Base-by-base conservation (phyloP, 139 green algal species). In the Auxenochlorella protothecoides region DNA sequence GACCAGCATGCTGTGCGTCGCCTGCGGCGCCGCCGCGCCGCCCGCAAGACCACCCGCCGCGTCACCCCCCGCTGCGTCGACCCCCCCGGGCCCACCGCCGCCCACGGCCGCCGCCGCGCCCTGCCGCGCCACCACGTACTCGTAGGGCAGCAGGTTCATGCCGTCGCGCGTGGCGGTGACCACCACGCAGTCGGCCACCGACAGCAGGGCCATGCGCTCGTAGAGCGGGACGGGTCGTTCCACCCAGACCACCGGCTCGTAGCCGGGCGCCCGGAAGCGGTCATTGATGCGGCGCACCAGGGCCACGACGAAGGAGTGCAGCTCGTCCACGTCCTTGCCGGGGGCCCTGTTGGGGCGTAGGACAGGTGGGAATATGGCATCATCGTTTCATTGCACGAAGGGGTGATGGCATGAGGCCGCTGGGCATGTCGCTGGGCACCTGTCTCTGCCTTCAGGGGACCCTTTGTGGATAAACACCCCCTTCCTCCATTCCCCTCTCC, bases 141-240 rank as follows among this genome's bases (percentile, higher is more conserved):
- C 94, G 76, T 99, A 99, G 5, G 93, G 93, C 59, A 93, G 82
- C 70, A 98, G 89, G 82, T 98, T 98, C 92, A 98, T 97, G 74
- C 93, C 93, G 68, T 97, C 91, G 8, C 93, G 85, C 51, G 90
- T 94, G 60, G 91, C 92, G 1, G 93, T 97, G 6, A 98, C 91
- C 7, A 98, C 90, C 15, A 79, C 86, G 63, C 86, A 86, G 68
- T 97, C 89, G 13, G 87, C 85, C 51, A 91, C 77, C 9, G 75
- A 81, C 77, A 96, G 96, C 66, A 97, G 89, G 2, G 95, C 95
- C 53, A 97, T 94, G 63, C 84, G 84, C 81, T 99, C 95, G 70
- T 97, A 89, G 72, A 98, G 83, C 13, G 91, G 89, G 74, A 97
- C 87, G 27, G 87, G 75, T 3, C 92, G 82, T 72, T 97, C 88